Percentiles rank a stretch among this genome's conserved stretches.
Conservation (phyloP, 164 flowering plant species). For the Chimonanthus praecox region DNA sequence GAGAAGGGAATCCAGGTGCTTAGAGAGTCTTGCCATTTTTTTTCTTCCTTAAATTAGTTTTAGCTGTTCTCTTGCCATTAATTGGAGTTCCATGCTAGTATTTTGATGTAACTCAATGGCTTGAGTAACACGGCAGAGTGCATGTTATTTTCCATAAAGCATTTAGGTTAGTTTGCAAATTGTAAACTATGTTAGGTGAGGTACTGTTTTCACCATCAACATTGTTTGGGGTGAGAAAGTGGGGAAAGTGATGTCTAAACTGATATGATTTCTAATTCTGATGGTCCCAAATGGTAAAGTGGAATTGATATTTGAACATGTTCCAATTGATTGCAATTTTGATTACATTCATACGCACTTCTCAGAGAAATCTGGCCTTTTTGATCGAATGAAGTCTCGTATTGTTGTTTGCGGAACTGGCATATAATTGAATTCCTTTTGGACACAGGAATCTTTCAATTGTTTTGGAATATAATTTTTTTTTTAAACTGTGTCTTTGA, state of each 20-base stretch:
- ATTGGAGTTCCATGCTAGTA: not conserved
- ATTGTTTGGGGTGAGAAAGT: not conserved
- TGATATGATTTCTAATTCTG: not conserved
- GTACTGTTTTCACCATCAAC: no score
- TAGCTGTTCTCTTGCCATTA: not conserved
- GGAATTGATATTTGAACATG: no score
- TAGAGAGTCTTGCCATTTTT: not conserved
- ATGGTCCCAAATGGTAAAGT: no score
- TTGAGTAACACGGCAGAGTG: no score
- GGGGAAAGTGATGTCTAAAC: not conserved
- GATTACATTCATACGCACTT: not conserved
- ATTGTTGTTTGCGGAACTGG: not conserved
- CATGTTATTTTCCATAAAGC: no score
- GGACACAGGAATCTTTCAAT: not conserved
- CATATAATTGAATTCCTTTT: not conserved
- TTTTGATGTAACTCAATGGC: not conserved
- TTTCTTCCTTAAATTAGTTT: not conserved
- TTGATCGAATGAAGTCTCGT: not conserved
- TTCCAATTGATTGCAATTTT: not conserved
- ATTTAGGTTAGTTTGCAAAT: no score
- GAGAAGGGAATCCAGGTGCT: conserved; percentile 48
- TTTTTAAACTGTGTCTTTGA: not conserved
- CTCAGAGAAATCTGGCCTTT: not conserved
- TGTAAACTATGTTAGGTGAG: no score
- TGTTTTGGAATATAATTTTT: not conserved